Percentiles rank a stretch among this genome's conserved stretches.
Conservation (phyloP, 495 filamentous ascomycete genomes). For the Neurospora sp. region DNA sequence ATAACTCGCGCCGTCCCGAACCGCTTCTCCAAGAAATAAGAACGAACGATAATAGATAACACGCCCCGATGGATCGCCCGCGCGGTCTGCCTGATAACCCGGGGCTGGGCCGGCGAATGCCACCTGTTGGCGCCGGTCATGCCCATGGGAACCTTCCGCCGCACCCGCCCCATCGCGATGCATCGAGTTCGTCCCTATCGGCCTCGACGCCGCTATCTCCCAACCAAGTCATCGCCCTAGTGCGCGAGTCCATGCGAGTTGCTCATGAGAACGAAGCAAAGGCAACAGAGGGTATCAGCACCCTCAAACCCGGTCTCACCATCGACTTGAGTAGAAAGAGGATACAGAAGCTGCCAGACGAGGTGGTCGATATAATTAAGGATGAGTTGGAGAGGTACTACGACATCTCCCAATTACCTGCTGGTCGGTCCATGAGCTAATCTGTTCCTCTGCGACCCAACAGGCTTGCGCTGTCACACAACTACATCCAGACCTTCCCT, state of each 20-base stretch:
- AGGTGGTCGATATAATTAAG: slow-evolving; percentile 87
- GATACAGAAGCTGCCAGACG: slow-evolving; percentile 72
- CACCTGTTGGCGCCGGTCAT: slow-evolving; percentile 21
- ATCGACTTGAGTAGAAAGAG: slow-evolving; percentile 80
- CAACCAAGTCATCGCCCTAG: slow-evolving; percentile 44
- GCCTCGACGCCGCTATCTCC: slow-evolving; percentile 33
- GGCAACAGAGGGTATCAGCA: slow-evolving; percentile 55
- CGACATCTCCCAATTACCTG: background rate
- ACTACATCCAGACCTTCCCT: slow-evolving; percentile 70
- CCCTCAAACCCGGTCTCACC: slow-evolving; percentile 68
- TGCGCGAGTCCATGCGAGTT: slow-evolving; percentile 54
- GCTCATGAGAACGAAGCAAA: slow-evolving; percentile 62
- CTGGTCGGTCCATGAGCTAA: slow-evolving; percentile 4
- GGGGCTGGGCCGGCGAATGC: slow-evolving; percentile 26
- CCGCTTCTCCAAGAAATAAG: background rate
- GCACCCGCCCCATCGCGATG: slow-evolving; percentile 28
- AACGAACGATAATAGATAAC: background rate
- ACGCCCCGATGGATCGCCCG: slow-evolving; percentile 19
- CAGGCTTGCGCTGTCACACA: slow-evolving; percentile 84
- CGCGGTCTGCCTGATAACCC: slow-evolving; percentile 32
- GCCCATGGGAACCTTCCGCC: slow-evolving; percentile 25
- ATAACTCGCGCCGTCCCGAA: background rate
- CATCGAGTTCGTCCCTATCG: slow-evolving; percentile 27
- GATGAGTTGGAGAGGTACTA: slow-evolving; percentile 79
- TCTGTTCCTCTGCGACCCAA: background rate